Conservation (phyloP, 352 stramenopile species). For the Pilasporangium apinafurcum region DNA sequence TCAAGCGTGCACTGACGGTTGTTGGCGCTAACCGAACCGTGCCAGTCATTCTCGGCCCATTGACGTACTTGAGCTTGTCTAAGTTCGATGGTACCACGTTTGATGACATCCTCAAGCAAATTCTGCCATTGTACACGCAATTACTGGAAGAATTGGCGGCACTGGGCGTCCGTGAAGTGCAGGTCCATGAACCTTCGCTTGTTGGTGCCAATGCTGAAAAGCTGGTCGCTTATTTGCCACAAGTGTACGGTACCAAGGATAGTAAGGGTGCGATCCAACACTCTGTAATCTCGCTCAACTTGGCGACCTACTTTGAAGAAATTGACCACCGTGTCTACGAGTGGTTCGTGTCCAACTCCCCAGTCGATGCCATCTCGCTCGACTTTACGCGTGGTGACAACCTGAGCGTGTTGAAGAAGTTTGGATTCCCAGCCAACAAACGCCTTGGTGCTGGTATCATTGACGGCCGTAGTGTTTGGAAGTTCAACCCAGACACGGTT, state of each 20-base stretch:
- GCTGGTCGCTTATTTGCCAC: slow-evolving; percentile 43
- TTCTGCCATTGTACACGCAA: slow-evolving; percentile 77
- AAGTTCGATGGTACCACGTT: slow-evolving; percentile 78
- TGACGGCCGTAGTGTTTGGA: slow-evolving; percentile 89
- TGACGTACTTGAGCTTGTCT: slow-evolving; percentile 76
- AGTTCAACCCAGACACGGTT: slow-evolving; percentile 70
- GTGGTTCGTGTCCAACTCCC: slow-evolving; percentile 78
- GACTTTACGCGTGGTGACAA: slow-evolving; percentile 91
- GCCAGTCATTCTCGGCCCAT: slow-evolving; percentile 73
- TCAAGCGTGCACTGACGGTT: slow-evolving; percentile 75
- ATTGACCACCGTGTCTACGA: slow-evolving; percentile 85
- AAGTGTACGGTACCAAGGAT: slow-evolving; percentile 65
- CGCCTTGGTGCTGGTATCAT: slow-evolving; percentile 86
- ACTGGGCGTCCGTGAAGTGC: slow-evolving; percentile 80
- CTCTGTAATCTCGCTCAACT: slow-evolving; percentile 56
- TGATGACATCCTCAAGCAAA: slow-evolving; percentile 55
- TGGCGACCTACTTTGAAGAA: slow-evolving; percentile 88
- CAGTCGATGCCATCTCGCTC: slow-evolving; percentile 79
- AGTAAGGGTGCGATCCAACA: slow-evolving; percentile 52
- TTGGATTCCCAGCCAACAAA: slow-evolving; percentile 80
- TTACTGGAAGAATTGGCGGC: slow-evolving; percentile 65
- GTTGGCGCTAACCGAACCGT: slow-evolving; percentile 82
- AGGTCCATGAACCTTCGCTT: slow-evolving; percentile 90
- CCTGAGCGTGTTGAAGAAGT: slow-evolving; percentile 76
- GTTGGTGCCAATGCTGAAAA: slow-evolving; percentile 62